These are phyloP conservation scores for Candida patagonica DNA, from an alignment of 805 yeast genomes.

Conservation along the genomic window DNA sequence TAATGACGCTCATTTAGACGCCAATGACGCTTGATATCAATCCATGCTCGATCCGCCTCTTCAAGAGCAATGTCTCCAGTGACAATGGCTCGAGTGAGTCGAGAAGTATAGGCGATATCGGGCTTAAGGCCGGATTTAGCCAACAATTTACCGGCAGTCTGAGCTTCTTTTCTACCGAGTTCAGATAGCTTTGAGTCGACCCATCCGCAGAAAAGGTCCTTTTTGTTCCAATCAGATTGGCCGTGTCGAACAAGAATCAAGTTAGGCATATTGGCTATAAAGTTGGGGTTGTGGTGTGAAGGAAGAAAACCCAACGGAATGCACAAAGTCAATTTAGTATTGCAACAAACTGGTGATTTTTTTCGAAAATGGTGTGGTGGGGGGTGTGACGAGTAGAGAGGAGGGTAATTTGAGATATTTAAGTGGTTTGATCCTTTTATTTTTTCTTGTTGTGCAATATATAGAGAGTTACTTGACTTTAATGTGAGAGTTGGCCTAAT, in stretches of 20 bases:
- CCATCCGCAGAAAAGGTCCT: slow-evolving; percentile 98
- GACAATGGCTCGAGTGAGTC: slow-evolving; percentile 89
- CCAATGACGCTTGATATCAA: slow-evolving; percentile 93
- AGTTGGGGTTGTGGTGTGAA: too few relatives aligned
- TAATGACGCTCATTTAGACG: slow-evolving; percentile 98
- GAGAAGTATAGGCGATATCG: slow-evolving; percentile 84
- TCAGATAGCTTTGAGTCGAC: slow-evolving; percentile 85
- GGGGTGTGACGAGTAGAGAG: too few relatives aligned
- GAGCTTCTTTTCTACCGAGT: slow-evolving; percentile 83
- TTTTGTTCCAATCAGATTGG: slow-evolving; percentile 98
- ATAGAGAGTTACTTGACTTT: too few relatives aligned
- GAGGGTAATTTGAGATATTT: too few relatives aligned
- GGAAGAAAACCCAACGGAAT: too few relatives aligned
- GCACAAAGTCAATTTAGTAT: too few relatives aligned
- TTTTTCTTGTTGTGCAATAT: too few relatives aligned
- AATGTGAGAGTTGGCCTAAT: too few relatives aligned
- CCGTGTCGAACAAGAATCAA: slow-evolving; percentile 96
- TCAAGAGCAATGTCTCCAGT: slow-evolving; percentile 93
- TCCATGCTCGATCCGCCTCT: slow-evolving; percentile 78
- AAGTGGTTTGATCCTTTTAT: too few relatives aligned
- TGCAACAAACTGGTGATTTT: too few relatives aligned
- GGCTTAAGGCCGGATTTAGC: slow-evolving; percentile 79
- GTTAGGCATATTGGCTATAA: slow-evolving; percentile 39
- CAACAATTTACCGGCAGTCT: slow-evolving; percentile 84
- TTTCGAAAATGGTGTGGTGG: too few relatives aligned